A percentile compares a stretch with the other conserved stretches of the same genome.
Evolutionary conservation across 2,329 filamentous ascomycete species (phyloP).

Genomic region (Dactylonectria macrodidyma): DNA sequence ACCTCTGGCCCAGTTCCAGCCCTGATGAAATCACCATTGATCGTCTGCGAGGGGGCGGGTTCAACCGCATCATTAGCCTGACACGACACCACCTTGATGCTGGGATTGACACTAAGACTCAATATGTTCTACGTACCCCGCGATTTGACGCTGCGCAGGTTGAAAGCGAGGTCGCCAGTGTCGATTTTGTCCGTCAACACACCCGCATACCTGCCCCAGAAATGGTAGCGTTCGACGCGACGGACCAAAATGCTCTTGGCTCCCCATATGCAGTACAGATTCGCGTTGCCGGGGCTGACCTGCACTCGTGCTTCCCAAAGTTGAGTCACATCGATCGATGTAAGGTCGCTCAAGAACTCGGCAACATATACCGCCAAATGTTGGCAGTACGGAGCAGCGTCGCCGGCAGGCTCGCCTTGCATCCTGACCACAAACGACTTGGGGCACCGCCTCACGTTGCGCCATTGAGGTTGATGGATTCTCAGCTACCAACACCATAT

Average conservation of each 20-base stretch:
- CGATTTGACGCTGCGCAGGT: neutral
- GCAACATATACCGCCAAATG: neutral
- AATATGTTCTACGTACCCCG: slow-evolving; percentile 11
- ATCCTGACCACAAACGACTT: neutral
- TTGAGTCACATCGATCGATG: neutral
- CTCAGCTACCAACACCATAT: neutral
- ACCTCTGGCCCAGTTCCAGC: slow-evolving; percentile 1
- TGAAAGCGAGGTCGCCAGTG: neutral
- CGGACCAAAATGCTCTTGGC: neutral
- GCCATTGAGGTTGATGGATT: neutral
- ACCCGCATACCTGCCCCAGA: neutral
- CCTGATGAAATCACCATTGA: slow-evolving; percentile 5
- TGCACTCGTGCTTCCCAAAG: neutral
- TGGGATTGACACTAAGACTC: neutral
- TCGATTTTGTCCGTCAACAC: neutral
- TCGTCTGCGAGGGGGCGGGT: slow-evolving; percentile 1
- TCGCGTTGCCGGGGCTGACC: neutral
- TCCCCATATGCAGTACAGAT: neutral
- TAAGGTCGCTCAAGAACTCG: slow-evolving; percentile 3
- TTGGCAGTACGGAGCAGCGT: slow-evolving; percentile 1
- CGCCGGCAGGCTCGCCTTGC: neutral
- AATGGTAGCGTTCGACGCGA: slow-evolving; percentile 7
- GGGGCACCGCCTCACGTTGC: neutral
- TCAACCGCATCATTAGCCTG: slow-evolving; percentile 11
- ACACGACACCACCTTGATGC: neutral